phyloP scores from a whole-genome alignment of 805 yeast species.

The Candida berthetii region DNA sequence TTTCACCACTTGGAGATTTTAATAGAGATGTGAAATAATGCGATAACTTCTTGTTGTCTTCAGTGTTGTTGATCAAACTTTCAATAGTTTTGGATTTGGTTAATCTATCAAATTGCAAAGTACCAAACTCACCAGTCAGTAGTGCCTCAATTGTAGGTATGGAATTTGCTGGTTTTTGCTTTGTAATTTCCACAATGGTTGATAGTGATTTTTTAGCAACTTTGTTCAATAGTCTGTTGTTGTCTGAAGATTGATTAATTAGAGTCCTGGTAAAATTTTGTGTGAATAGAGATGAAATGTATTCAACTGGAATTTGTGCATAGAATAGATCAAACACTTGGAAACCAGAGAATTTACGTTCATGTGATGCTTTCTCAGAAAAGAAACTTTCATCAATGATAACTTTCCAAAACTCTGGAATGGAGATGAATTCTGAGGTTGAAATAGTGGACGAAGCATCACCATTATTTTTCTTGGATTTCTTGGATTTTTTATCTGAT shows the following conservation, averaged over 20 bases:
- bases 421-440: slow-evolving; percentile 22
- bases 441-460: slow-evolving; percentile 9
- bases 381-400: slow-evolving; percentile 80
- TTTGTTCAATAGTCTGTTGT: slow-evolving; percentile 59
- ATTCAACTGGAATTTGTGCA: slow-evolving; percentile 16
- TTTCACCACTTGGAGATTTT: slow-evolving; percentile 2
- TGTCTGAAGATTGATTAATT: slow-evolving; percentile 68
- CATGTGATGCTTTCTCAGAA: slow-evolving; percentile 70
- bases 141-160: slow-evolving; percentile 27
- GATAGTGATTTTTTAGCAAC: slow-evolving; percentile 50
- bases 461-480: slow-evolving; percentile 13
- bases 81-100: slow-evolving; percentile 69
- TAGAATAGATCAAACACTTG: slow-evolving; percentile 56
- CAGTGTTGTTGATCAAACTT: slow-evolving; percentile 24
- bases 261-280: slow-evolving; percentile 66
- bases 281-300: slow-evolving; percentile 36
- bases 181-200: slow-evolving; percentile 32
- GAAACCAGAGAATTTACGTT: slow-evolving; percentile 83
- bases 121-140: slow-evolving; percentile 41
- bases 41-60: slow-evolving; percentile 4
- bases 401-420: slow-evolving; percentile 71
- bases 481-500: slow-evolving; percentile 19
- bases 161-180: slow-evolving; percentile 28
- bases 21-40: slow-evolving; percentile 14
- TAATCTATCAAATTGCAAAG: slow-evolving; percentile 66